Evolutionary conservation across 108 stramenopile genomes (phyloP).

Genomic region (Licmophora abbreviata): DNA sequence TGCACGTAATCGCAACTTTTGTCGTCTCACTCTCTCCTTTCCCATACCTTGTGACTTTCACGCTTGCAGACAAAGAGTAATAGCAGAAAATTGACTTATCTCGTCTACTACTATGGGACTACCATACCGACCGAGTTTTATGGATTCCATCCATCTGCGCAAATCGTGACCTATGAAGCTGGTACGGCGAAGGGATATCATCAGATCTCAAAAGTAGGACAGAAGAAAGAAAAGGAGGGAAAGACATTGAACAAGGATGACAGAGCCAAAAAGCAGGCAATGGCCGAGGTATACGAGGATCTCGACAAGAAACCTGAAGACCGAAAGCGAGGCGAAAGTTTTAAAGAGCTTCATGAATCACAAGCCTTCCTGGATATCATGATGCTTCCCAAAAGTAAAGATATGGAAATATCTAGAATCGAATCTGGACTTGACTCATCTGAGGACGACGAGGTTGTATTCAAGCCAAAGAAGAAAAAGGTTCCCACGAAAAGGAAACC

Average conservation of each 20-base stretch:
- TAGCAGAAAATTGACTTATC: too few species aligned
- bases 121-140: too few species aligned
- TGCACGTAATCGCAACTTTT: neutral
- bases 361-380: too few species aligned
- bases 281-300: conserved; percentile 29
- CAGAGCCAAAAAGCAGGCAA: conserved; percentile 4
- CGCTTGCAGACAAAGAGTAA: too few species aligned
- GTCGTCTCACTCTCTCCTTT: neutral
- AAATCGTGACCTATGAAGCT: conserved; percentile 15
- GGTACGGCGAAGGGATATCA: conserved; percentile 18
- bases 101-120: too few species aligned
- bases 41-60: too few species aligned
- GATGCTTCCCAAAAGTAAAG: too few species aligned
- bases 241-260: conserved; percentile 13
- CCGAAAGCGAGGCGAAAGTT: conserved; percentile 5
- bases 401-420: too few species aligned
- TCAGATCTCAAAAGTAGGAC: conserved; percentile 1
- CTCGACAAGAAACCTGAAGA: conserved; percentile 19
- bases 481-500: neutral
- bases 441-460: neutral
- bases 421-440: too few species aligned
- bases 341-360: conserved; percentile 1
- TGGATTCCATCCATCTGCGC: neutral
- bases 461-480: conserved; percentile 2
- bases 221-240: conserved; percentile 15